phyloP scores from a whole-genome alignment of 2,329 filamentous ascomycete genomes.

The Monosporascus cannonballus region DNA sequence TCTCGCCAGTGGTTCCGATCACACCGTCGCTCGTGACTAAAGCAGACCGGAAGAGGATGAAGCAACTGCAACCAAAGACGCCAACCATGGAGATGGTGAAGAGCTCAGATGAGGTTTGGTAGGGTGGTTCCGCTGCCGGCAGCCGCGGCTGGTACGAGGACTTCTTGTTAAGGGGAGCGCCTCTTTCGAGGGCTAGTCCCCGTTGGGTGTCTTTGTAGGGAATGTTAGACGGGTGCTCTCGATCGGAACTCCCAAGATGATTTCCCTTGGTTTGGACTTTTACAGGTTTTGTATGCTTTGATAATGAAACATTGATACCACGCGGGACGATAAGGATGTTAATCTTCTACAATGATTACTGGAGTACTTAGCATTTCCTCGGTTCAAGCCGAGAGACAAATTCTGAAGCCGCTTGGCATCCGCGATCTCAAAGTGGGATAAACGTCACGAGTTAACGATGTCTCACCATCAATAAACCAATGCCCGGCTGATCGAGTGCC shows the following conservation, averaged over 20 bases:
- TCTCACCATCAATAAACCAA: no score
- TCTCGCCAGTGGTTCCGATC: conserved; percentile 67
- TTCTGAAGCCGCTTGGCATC: no score
- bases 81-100: conserved; percentile 57
- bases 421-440: no score
- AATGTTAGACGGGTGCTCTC: background rate
- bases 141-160: background rate
- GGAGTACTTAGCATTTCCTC: background rate
- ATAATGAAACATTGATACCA: background rate
- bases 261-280: background rate
- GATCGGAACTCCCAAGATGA: background rate
- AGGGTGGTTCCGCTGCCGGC: conserved; percentile 11
- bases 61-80: conserved; percentile 57
- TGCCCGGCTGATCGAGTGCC: no score
- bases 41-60: conserved; percentile 64
- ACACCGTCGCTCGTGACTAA: conserved; percentile 69
- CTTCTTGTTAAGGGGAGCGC: background rate
- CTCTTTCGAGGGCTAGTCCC: background rate
- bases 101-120: conserved; percentile 61
- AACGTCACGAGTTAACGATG: no score
- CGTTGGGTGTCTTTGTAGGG: background rate
- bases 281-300: background rate
- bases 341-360: background rate
- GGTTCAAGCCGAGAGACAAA: no score
- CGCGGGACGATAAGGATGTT: background rate